Percentiles rank a stretch among this genome's conserved stretches.
phyloP scores from a whole-genome alignment of 2,329 filamentous ascomycete genomes.

The Rhexocercosporidium sp. region DNA sequence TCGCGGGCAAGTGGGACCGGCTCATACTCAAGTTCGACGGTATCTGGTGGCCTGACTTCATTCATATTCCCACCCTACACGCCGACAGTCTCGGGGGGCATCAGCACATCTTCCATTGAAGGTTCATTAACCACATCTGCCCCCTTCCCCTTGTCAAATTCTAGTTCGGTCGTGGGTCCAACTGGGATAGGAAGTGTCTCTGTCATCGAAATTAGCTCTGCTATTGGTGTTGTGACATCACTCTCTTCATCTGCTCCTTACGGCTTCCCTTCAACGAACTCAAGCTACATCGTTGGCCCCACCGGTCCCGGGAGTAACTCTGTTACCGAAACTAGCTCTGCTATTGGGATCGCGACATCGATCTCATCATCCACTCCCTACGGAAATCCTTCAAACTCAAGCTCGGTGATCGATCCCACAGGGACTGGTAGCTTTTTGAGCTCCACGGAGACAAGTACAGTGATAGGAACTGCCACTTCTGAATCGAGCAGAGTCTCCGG shows the following conservation, averaged over 20 bases:
- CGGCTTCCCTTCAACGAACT: slow-evolving; percentile 13
- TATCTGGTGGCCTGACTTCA: not conserved
- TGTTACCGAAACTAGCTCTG: slow-evolving; percentile 17
- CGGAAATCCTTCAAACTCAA: slow-evolving; percentile 20
- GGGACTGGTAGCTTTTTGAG: slow-evolving; percentile 1
- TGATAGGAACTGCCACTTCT: not conserved
- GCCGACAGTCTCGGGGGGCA: slow-evolving; percentile 9
- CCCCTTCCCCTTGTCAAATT: slow-evolving; percentile 19
- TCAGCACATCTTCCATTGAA: slow-evolving; percentile 2
- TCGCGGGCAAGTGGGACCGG: not conserved
- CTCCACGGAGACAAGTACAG: not conserved
- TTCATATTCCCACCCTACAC: not conserved
- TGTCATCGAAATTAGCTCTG: slow-evolving; percentile 13
- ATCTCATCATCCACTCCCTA: slow-evolving; percentile 18
- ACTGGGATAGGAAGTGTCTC: slow-evolving; percentile 17
- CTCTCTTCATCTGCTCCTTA: slow-evolving; percentile 18
- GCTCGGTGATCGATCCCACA: slow-evolving; percentile 16
- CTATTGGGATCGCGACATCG: slow-evolving; percentile 11
- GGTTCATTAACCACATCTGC: slow-evolving; percentile 18
- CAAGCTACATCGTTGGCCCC: slow-evolving; percentile 7
- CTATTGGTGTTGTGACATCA: slow-evolving; percentile 7
- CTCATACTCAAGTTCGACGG: not conserved
- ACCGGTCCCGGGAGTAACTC: slow-evolving; percentile 13
- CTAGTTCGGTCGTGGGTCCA: slow-evolving; percentile 9
- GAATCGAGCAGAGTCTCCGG: not conserved